Evolutionary conservation across 2,329 filamentous ascomycete genomes (phyloP).

Genomic region (Verticillium alfalfae): DNA sequence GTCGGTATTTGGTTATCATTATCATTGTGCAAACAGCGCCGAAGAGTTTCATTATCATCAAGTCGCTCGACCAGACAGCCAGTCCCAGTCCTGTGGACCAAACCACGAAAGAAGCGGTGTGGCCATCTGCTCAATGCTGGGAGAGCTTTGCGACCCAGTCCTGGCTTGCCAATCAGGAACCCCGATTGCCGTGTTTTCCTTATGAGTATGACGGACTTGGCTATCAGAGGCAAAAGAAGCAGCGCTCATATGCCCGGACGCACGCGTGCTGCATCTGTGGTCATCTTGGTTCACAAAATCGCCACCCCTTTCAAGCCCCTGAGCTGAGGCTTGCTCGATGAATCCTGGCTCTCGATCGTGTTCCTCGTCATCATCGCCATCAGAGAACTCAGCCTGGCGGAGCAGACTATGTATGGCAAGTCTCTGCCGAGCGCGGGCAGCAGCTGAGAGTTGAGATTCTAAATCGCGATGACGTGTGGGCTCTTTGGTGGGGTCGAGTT

Average conservation of each 20-base stretch:
- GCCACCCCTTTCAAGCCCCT: neutral
- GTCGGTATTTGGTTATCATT: neutral
- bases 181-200: neutral
- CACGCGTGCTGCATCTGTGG: neutral
- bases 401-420: slow-evolving; percentile 23
- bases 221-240: neutral
- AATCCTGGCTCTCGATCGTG: neutral
- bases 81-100: slow-evolving; percentile 4
- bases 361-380: slow-evolving; percentile 16
- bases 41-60: neutral
- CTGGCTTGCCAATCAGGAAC: neutral
- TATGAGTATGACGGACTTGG: neutral
- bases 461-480: slow-evolving; percentile 3
- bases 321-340: neutral
- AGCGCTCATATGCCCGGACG: neutral
- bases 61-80: slow-evolving; percentile 4
- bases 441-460: slow-evolving; percentile 11
- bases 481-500: neutral
- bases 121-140: neutral
- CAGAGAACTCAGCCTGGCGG: slow-evolving; percentile 16
- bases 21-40: neutral
- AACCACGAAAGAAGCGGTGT: slow-evolving; percentile 1
- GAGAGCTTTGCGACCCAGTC: neutral
- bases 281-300: neutral
- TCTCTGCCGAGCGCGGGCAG: slow-evolving; percentile 13